Base-by-base conservation (phyloP, 2,329 filamentous ascomycete species). In the Fusarium aywerte region DNA sequence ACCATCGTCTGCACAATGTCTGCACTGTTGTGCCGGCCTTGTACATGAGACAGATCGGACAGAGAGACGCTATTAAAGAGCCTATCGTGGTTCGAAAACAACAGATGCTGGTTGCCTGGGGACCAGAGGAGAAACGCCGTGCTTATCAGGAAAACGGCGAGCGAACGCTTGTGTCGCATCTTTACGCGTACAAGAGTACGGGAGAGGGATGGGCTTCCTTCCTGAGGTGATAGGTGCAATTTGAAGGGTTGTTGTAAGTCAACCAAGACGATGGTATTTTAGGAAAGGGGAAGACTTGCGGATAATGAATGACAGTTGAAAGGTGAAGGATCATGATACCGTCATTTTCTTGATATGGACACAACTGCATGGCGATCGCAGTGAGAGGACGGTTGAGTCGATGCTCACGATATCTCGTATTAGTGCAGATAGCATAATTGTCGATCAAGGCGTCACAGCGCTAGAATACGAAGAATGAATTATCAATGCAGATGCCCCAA, bases 21-120 rank as follows among this genome's bases (percentile, higher is more conserved):
- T 78, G 76, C 33, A 78, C 78, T 0, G 65, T 78, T 5, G 63
- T 63, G 1, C 80, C 80, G 4, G 77, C 77, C 12, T 69, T 81
- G 15, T 76, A 75, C 60, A 77, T 80, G 70, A 74, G 76, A 11
- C 74, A 77, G 54, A 73, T 79, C 13, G 77, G 78, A 11, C 76
- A 73, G 56, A 73, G 72, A 11, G 73, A 78, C 55, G 64, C 70
- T 4, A 74, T 79, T 55, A 75, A 75, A 57, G 75, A 76, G 47
- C 75, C 78, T 1, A 69, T 62, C 10, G 58, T 78, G 10, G 72
- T 81, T n/a, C 73, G 75, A 25, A 77, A 75, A 62, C 80, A 81
- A 63, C 75, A 76, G 54, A 71, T 80, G 60, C 65, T 81, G 16
- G 77, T 81, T 15, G 79, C 77, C 5, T 81, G 77, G 77, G 76